A percentile compares a stretch with the other conserved stretches of the same genome.
Evolutionary conservation across 805 yeast species (phyloP).

Genomic region (Candida namnaoensis): DNA sequence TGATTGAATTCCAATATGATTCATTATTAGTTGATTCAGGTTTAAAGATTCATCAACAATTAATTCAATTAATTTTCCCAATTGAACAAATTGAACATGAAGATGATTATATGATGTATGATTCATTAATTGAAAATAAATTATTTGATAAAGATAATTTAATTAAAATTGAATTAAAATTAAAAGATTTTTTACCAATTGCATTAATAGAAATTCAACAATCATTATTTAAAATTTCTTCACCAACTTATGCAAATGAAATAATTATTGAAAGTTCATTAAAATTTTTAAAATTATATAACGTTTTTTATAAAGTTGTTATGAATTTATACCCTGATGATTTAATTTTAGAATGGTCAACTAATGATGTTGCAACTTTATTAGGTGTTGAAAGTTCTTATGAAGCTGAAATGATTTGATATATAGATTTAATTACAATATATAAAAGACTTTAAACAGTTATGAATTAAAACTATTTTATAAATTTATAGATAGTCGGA

Average conservation of each 20-base stretch:
- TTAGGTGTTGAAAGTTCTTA: slow-evolving; percentile 50
- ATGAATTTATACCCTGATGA: slow-evolving; percentile 25
- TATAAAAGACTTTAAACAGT: too few relatives aligned
- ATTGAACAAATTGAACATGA: slow-evolving; percentile 39
- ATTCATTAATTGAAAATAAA: slow-evolving; percentile 56
- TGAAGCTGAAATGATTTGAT: not conserved
- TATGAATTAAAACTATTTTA: not conserved
- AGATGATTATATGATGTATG: slow-evolving; percentile 53
- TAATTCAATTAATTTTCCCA: slow-evolving; percentile 67
- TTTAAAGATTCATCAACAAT: slow-evolving; percentile 49
- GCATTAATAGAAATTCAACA: slow-evolving; percentile 55
- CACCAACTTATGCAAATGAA: slow-evolving; percentile 53
- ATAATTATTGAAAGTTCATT: slow-evolving; percentile 42
- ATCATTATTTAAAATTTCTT: slow-evolving; percentile 47
- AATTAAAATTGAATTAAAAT: slow-evolving; percentile 29
- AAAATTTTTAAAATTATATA: slow-evolving; percentile 34
- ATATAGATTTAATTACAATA: too few relatives aligned
- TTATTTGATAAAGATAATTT: slow-evolving; percentile 38
- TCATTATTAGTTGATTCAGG: slow-evolving; percentile 42
- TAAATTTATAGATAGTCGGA: too few relatives aligned
- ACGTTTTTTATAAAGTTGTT: slow-evolving; percentile 25
- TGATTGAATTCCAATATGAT: slow-evolving; percentile 37
- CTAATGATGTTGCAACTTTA: slow-evolving; percentile 54
- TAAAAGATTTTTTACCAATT: slow-evolving; percentile 47
- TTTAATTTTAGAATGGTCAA: slow-evolving; percentile 40